Evolutionary conservation across 352 stramenopile species (phyloP), one percentile per base, ranked within the genome.

Genomic region (Globisporangium nagaii): DNA sequence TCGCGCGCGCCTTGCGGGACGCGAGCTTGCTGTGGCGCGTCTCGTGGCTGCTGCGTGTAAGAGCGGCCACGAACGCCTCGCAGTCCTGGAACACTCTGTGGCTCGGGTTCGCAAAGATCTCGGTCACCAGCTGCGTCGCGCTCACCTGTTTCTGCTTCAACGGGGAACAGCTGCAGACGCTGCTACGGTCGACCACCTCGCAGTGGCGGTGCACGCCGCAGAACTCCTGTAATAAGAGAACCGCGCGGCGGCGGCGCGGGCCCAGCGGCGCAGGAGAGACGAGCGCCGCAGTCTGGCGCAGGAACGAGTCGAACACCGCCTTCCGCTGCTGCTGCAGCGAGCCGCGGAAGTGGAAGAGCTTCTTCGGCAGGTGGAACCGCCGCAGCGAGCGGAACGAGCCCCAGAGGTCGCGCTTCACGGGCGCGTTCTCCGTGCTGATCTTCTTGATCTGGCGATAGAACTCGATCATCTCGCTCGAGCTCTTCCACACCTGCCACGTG

Each of bases 251-350:
- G 20, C 78, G 66, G 22, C 77, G 71, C 17, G 75, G 75, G 28
- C 75, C 78, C 19, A 88, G 44, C 17, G 78, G 78, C 40, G 69
- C 75, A 20, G 78, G 78, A 9, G 71, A 59, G 15, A 85, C 73
- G 19, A 88, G 54, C 39, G 75, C 73, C 11, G 75, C 75, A 11
- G 75, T 86, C 43, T 88, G 78, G 10, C 75, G 66, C 45, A 88
- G 62, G 28, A 86, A 82, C 60, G 78, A 86, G 58, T 88, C 77
- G 46, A 85, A 86, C n/a, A 84, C 67, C 2, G 82, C 70, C 37
- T 71, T 69, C 20, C 75, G 69, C 65, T 88, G 77, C 11, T 76
- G 65, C 32, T 70, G 75, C 19, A 86, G 55, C 11, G 73, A 70
- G 27, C 68, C 75, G 53, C 73, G 65, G 19, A 73, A 84, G 49